Conservation (phyloP, 176 grass and related monocot species). For the Aegilops umbellulata region DNA sequence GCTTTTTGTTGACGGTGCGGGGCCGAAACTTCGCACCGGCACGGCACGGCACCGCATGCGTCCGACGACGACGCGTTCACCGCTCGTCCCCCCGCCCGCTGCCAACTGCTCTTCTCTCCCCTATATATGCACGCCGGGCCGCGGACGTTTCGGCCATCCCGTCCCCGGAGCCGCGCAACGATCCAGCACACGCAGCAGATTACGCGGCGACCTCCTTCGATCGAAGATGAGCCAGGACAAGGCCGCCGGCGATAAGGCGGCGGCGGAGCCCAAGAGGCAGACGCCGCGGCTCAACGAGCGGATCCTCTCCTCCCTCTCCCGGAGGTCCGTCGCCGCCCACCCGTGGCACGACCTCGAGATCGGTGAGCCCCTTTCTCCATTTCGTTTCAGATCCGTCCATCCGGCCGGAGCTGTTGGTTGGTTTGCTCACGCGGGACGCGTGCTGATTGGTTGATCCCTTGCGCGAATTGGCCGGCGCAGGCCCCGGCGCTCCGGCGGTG, state of each 20-base stretch:
- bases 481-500: slow-evolving; percentile 71
- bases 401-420: no score
- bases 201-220: no score
- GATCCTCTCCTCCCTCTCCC: slow-evolving; percentile 79
- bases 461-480: slow-evolving; percentile 3
- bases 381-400: neutral
- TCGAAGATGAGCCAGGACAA: slow-evolving; percentile 29
- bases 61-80: slow-evolving; percentile 1
- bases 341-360: slow-evolving; percentile 98
- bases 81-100: neutral
- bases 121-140: neutral
- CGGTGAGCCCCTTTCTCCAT: slow-evolving; percentile 27
- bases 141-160: neutral
- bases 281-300: slow-evolving; percentile 77
- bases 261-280: slow-evolving; percentile 4
- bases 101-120: no score
- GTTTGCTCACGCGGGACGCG: neutral
- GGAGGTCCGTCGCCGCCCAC: slow-evolving; percentile 95
- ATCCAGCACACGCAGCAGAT: neutral
- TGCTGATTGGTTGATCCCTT: neutral
- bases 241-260: neutral
- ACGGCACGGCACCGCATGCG: neutral
- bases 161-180: neutral
- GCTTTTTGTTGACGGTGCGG: no score
- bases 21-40: slow-evolving; percentile 21